Conservation (phyloP, 208 protist genomes). For the Tetramitus jugosus region DNA sequence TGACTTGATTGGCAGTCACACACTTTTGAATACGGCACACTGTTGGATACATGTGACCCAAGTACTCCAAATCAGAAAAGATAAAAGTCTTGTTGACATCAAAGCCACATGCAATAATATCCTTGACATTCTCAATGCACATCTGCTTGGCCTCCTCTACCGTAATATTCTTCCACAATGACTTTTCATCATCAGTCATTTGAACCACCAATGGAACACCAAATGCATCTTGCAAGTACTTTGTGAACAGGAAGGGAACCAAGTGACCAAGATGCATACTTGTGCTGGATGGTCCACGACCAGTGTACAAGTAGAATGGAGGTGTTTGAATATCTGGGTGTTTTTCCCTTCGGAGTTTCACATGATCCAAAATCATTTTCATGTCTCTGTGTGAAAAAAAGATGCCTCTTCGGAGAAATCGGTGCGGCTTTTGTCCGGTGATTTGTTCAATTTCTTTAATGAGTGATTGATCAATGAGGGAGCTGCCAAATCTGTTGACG, state of each 20-base stretch:
- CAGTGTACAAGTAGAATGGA: slow-evolving; percentile 99
- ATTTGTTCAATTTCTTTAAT: slow-evolving; percentile 71
- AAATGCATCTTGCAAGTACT: slow-evolving; percentile 96
- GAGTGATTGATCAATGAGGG: slow-evolving; percentile 61
- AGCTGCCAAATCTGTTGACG: slow-evolving; percentile 75
- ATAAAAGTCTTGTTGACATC: slow-evolving; percentile 96
- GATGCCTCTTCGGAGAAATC: slow-evolving; percentile 80
- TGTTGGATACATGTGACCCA: slow-evolving; percentile 83
- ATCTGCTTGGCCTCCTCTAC: slow-evolving; percentile 61
- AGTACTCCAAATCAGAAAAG: slow-evolving; percentile 97
- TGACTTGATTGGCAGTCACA: slow-evolving; percentile 77
- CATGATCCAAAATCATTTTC: slow-evolving; percentile 67
- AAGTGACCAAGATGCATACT: slow-evolving; percentile 97
- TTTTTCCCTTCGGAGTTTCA: too few species aligned
- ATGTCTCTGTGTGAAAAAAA: slow-evolving; percentile 97
- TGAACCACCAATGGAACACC: slow-evolving; percentile 95
- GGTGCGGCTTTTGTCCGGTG: slow-evolving; percentile 65
- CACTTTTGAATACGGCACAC: slow-evolving; percentile 78
- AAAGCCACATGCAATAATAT: slow-evolving; percentile 98
- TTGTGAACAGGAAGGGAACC: slow-evolving; percentile 96
- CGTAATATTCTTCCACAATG: slow-evolving; percentile 87
- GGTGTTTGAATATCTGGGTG: too few species aligned
- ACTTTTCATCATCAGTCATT: slow-evolving; percentile 99
- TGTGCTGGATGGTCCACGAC: slow-evolving; percentile 89
- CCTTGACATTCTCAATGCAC: slow-evolving; percentile 90